phyloP scores from a whole-genome alignment of 371 early-diverging fungal species.

The Mortierella sp. region DNA sequence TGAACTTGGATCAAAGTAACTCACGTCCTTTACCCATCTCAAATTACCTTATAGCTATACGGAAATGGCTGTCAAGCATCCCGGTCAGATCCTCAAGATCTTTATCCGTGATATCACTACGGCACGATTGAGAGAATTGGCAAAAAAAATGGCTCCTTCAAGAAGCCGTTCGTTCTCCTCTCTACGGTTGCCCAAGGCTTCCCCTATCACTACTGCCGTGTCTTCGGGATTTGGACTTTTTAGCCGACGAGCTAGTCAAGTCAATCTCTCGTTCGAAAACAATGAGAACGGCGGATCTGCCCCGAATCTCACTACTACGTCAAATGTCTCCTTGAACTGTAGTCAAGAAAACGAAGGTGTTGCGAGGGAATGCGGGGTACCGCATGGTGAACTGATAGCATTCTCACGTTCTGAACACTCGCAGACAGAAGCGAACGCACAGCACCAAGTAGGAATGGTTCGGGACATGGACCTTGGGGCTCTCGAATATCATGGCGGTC shows the following conservation, averaged over 20 bases:
- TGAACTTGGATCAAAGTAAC: no score
- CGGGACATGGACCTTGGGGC: not conserved
- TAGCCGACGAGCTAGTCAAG: slow-evolving; percentile 15
- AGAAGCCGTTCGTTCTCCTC: slow-evolving; percentile 28
- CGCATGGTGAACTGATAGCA: not conserved
- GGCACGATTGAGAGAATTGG: slow-evolving; percentile 17
- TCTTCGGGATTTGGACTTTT: slow-evolving; percentile 21
- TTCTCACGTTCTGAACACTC: slow-evolving; percentile 1
- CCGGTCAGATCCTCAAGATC: slow-evolving; percentile 79
- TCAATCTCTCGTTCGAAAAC: not conserved
- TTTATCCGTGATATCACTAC: slow-evolving; percentile 87
- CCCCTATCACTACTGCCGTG: slow-evolving; percentile 12
- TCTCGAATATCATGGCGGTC: not conserved
- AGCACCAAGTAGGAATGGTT: not conserved
- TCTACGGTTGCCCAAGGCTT: slow-evolving; percentile 11
- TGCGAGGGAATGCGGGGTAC: no score
- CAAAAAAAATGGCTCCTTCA: slow-evolving; percentile 5
- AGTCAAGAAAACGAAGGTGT: no score
- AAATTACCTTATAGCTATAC: slow-evolving; percentile 68
- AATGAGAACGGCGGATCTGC: not conserved
- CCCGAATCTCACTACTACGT: not conserved
- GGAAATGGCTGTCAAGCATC: slow-evolving; percentile 68
- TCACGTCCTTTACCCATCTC: no score
- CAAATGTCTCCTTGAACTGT: not conserved
- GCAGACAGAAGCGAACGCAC: not conserved